A percentile compares a stretch with the other conserved stretches of the same genome.
Conservation (phyloP, 305 asterid species). For the Fraxinus baroniana region DNA sequence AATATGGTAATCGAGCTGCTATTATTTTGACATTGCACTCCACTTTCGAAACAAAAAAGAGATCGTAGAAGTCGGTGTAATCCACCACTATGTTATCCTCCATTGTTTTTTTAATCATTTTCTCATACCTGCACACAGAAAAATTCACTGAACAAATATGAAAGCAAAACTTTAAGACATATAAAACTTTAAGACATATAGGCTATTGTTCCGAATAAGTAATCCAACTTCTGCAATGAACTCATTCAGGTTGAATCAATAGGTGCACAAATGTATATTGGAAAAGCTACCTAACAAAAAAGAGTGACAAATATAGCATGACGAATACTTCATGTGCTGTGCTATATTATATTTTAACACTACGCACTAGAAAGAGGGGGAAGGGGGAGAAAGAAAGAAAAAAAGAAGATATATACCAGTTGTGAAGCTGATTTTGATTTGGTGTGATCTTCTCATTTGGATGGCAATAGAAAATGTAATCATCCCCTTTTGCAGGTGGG, state of each 20-base stretch:
- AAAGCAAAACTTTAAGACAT: not conserved
- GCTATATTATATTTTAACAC: not conserved
- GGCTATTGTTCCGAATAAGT: too few relatives aligned
- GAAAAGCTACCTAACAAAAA: conserved; percentile 1
- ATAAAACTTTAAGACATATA: not conserved
- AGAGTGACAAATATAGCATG: not conserved
- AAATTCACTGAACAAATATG: not conserved
- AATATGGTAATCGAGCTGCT: conserved; percentile 66
- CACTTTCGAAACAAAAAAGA: conserved; percentile 50
- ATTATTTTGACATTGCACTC: conserved; percentile 49
- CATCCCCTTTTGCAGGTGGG: conserved; percentile 67
- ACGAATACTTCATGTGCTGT: not conserved
- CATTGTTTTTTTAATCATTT: conserved; percentile 51
- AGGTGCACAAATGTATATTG: not conserved
- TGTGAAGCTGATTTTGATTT: conserved; percentile 47
- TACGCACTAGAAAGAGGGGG: not conserved
- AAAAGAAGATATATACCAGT: conserved; percentile 40
- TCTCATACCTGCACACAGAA: conserved; percentile 51
- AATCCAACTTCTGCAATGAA: not conserved
- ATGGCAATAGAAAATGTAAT: conserved; percentile 75
- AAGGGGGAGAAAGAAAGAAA: not conserved
- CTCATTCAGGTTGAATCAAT: not conserved
- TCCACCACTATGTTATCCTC: conserved; percentile 54
- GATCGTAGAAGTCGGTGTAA: conserved; percentile 46
- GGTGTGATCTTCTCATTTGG: conserved; percentile 67